Base-by-base conservation (phyloP, 1,139 yeast genomes). In the Yamadazyma aaseri region DNA sequence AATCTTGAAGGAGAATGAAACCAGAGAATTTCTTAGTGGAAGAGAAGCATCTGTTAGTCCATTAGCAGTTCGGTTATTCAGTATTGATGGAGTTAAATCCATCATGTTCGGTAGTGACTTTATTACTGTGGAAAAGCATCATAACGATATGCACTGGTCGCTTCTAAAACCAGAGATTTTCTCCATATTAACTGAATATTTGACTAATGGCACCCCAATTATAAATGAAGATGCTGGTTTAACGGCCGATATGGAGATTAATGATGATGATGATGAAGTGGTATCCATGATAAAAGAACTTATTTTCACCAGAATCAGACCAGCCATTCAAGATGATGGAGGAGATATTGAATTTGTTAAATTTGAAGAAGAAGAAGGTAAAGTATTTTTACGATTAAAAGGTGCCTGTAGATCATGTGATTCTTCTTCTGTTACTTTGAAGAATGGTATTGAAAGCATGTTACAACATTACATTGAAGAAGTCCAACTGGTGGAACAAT, bases 201-300 rank as follows among this genome's bases (percentile, higher is more conserved):
- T 92, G 44, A 81, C 87, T 5, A 77, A 86, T 33, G 97, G 97
- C 0, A 75, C 77, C 10, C 77, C 81, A 1, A 69, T 82, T 2
- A 55, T 81, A 8, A 64, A 62, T 17, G 68, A 65, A 17, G 60
- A 49, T 6, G 35, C 46, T 7, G 45, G 42, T 12, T 42, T 69
- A 9, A 42, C 60, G 3, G 48, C 55, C 15, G 76, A 68, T 37
- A 59, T 70, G 61, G 64, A 57, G 26, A 54, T 65, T 33, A 51
- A 63, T 31, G 84, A 79, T 12, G 84, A 80, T 9, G 92, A 84
- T 42, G 80, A 79, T 37, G 94, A 84, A 56, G 78, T 90, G 2
- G 89, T 92, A 33, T 76, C 85, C 10, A 84, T 92, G 86, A 89
- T 92, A 51, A 89, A 90, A 51, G 99, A 92, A 58, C 71, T 92